Percentiles rank a stretch among this genome's conserved stretches.
phyloP scores from a whole-genome alignment of 768 basidiomycete species.

The Crucibulum laeve region DNA sequence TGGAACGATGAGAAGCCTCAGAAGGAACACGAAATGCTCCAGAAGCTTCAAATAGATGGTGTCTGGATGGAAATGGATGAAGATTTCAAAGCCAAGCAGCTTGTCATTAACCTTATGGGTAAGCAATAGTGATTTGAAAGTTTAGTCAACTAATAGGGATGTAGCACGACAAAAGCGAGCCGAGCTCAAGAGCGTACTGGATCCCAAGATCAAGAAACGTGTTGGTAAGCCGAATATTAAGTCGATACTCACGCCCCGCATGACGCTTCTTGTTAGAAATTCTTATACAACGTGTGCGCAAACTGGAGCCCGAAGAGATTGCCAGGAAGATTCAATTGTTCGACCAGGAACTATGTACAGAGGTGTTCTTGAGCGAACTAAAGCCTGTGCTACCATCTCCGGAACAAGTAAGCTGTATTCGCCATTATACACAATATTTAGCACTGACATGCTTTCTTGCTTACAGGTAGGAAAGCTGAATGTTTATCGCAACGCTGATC shows the following conservation, averaged over 20 bases:
- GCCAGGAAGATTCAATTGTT: slow-evolving; percentile 81
- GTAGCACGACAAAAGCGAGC: slow-evolving; percentile 80
- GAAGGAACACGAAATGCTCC: slow-evolving; percentile 76
- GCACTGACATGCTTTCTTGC: not conserved
- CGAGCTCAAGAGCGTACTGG: slow-evolving; percentile 88
- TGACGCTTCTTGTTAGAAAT: slow-evolving; percentile 57
- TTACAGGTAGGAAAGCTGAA: slow-evolving; percentile 82
- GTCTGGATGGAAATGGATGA: slow-evolving; percentile 97
- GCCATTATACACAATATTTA: not conserved
- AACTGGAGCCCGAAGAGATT: slow-evolving; percentile 82
- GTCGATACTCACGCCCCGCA: not conserved
- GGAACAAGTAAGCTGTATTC: slow-evolving; percentile 58
- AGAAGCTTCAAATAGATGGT: slow-evolving; percentile 78
- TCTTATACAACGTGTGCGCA: slow-evolving; percentile 83
- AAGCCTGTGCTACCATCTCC: slow-evolving; percentile 87
- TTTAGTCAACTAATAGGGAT: slow-evolving; percentile 6
- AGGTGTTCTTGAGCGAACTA: slow-evolving; percentile 85
- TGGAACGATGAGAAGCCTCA: slow-evolving; percentile 72
- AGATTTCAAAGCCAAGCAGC: slow-evolving; percentile 94
- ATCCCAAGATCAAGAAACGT: slow-evolving; percentile 87
- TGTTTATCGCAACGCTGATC: slow-evolving; percentile 81
- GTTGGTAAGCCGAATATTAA: slow-evolving; percentile 60
- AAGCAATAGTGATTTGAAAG: slow-evolving; percentile 13
- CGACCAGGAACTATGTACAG: slow-evolving; percentile 81
- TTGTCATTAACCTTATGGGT: slow-evolving; percentile 90